Evolutionary conservation across 2,329 filamentous ascomycete genomes (phyloP).

Genomic region (Pseudogymnoascus sp.): DNA sequence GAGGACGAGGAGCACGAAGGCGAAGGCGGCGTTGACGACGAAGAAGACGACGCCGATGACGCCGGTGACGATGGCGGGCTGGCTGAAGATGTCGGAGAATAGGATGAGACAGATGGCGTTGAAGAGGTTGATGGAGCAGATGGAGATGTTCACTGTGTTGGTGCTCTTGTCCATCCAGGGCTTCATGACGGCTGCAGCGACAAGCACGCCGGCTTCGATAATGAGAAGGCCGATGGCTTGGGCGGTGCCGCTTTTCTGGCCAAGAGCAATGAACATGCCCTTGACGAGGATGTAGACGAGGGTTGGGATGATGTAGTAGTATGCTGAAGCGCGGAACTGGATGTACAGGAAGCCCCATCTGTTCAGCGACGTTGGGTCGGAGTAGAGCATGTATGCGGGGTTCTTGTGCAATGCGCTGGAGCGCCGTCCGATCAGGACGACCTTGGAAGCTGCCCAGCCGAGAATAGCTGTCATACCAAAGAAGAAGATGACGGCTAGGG

Average conservation of each 20-base stretch:
- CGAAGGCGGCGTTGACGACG: constrained; percentile 76
- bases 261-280: constrained; percentile 78
- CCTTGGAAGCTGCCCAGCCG: constrained; percentile 80
- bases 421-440: constrained; percentile 79
- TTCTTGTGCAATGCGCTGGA: constrained; percentile 91
- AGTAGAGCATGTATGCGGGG: constrained; percentile 93
- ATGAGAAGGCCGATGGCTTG: constrained; percentile 79
- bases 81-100: constrained; percentile 79
- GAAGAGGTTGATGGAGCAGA: constrained; percentile 81
- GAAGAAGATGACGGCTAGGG: constrained; percentile 83
- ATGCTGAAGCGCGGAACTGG: constrained; percentile 89
- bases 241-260: constrained; percentile 60
- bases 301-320: constrained; percentile 84
- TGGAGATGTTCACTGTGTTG: constrained; percentile 92
- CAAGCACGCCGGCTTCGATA: constrained; percentile 71
- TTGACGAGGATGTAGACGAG: constrained; percentile 78
- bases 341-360: constrained; percentile 98
- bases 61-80: constrained; percentile 75
- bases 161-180: constrained; percentile 99
- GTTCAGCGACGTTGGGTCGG: constrained; percentile 86
- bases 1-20: constrained; percentile 73
- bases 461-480: constrained; percentile 71
- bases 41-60: constrained; percentile 87
- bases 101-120: constrained; percentile 84
- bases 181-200: constrained; percentile 69